Base-by-base conservation (phyloP, 208 protist genomes). In the Crithidia fasciculata region DNA sequence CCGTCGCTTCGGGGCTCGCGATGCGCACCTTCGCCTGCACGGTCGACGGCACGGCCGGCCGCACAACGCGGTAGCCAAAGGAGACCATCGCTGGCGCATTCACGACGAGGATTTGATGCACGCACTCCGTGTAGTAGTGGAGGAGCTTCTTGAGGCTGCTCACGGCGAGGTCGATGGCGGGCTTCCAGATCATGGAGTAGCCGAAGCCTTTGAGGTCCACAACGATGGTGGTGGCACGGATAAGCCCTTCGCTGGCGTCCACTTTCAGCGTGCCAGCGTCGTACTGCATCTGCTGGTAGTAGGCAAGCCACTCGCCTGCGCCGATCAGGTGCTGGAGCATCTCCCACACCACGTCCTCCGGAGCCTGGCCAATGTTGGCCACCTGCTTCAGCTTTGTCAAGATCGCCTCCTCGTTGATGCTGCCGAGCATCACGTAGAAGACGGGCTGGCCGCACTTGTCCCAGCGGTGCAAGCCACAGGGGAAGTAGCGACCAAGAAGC, bases 131-230 rank as follows among this genome's bases (percentile, higher is more conserved):
- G 71, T 88, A 85, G 70, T 86, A 69, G 15, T 8, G 0, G 66
- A 85, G 71, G 4, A 90, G 63, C n/a, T 80, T 52, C 52, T 72
- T 82, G 15, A 92, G 67, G 12, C 39, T 59, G 12, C 55, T 39
- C n/a, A 75, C 50, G 13, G 86, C 67, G 41, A 92, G 71, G 49
- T 89, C 80, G 4, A 92, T 52, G 7, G 84, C 83, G 18, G 87
- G 87, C 63, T 83, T 88, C 83, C 85, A 90, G 55, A 92, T 66
- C 76, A 84, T 87, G 52, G 81, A 80, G 78, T 89, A 92, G 43
- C 63, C 80, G 8, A 92, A 70, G 37, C 85, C 85, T 10, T 44
- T 63, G 15, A 74, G 62, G 68, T 92, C 87, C 0, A 92, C 54
- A 8, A 92, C 72, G 65, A 88, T 75, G 5, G 85, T 90, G 53